A percentile compares a stretch with the other conserved stretches of the same genome.
Conservation (phyloP, 805 yeast genomes). For the Suhomyces sp. region DNA sequence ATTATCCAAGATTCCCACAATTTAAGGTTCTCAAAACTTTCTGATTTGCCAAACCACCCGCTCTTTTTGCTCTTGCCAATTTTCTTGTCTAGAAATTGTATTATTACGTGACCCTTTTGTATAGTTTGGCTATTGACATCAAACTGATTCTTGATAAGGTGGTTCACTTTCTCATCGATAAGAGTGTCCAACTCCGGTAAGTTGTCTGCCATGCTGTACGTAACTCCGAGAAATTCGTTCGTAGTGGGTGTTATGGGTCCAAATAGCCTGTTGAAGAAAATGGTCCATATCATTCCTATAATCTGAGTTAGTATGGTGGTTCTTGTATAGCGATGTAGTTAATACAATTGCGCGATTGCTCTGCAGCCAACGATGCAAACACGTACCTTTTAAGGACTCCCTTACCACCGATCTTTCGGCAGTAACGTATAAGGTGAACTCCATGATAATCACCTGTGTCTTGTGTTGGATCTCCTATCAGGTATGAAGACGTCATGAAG, state of each 20-base stretch:
- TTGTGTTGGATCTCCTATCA: neutral
- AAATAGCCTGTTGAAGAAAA: conserved; percentile 67
- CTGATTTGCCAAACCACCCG: conserved; percentile 53
- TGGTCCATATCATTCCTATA: conserved; percentile 61
- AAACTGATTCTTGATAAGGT: conserved; percentile 29
- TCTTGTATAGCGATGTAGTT: conserved; percentile 1
- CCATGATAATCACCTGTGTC: conserved; percentile 28
- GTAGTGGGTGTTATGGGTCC: conserved; percentile 61
- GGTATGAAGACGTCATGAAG: no score
- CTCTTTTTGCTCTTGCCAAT: conserved; percentile 39
- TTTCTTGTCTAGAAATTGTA: conserved; percentile 41
- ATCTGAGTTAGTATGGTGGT: conserved; percentile 12
- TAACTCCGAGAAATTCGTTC: conserved; percentile 54
- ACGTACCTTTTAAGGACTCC: conserved; percentile 55
- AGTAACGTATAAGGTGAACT: conserved; percentile 45
- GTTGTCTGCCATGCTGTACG: conserved; percentile 54
- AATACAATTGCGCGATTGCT: conserved; percentile 1
- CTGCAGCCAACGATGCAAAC: no score
- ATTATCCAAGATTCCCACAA: conserved; percentile 76
- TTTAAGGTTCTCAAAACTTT: conserved; percentile 35
- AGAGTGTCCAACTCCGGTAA: conserved; percentile 48
- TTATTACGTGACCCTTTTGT: conserved; percentile 31
- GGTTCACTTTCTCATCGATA: conserved; percentile 38
- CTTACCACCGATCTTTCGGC: conserved; percentile 54
- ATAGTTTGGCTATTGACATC: conserved; percentile 17